Evolutionary conservation across 2,329 filamentous ascomycete genomes (phyloP).

Genomic region (Monilinia laxa): DNA sequence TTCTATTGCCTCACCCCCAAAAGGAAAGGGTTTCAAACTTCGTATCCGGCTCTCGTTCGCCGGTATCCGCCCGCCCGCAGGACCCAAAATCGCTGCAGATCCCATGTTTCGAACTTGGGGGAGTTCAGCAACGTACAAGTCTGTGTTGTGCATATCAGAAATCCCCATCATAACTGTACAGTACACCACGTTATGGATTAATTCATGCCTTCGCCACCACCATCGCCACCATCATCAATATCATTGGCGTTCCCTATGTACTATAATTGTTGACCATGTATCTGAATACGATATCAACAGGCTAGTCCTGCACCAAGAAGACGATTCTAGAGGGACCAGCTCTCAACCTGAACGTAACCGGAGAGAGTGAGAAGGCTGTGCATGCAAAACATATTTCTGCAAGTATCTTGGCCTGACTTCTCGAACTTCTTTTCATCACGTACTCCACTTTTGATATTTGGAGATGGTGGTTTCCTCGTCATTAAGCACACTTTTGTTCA

Average conservation of each 20-base stretch:
- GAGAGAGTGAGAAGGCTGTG: neutral
- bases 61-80: neutral
- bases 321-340: neutral
- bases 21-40: neutral
- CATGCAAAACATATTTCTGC: neutral
- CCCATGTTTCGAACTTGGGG: constrained; percentile 2
- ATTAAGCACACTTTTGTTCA: neutral
- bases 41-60: constrained; percentile 2
- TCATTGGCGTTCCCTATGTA: neutral
- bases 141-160: too few relatives aligned
- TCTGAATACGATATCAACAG: neutral
- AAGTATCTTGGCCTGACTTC: neutral
- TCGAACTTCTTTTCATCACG: neutral
- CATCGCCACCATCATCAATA: neutral
- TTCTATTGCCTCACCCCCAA: neutral
- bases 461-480: neutral
- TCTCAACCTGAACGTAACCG: neutral
- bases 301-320: neutral
- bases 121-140: too few relatives aligned
- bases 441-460: too few relatives aligned
- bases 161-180: too few relatives aligned
- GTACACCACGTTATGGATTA: too few relatives aligned
- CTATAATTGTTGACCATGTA: too few relatives aligned
- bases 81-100: neutral
- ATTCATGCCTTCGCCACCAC: too few relatives aligned